Evolutionary conservation across 176 grass and related monocot genomes (phyloP).

Genomic region (Otatea glauca): DNA sequence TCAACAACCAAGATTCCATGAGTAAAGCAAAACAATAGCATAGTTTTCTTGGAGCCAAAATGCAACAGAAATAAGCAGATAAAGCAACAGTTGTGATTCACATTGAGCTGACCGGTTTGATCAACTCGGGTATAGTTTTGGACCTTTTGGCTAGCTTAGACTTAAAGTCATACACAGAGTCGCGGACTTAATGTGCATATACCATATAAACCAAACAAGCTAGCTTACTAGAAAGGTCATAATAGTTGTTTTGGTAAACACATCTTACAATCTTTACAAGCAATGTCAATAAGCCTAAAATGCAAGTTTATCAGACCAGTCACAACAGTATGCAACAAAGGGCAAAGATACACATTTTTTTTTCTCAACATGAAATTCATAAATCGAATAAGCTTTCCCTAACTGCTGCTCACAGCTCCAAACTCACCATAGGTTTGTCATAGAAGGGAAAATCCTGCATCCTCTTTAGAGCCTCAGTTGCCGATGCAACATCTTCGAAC

Average conservation of each 20-base stretch:
- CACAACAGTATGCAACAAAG: background rate
- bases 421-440: constrained; percentile 91
- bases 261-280: background rate
- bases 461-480: constrained; percentile 83
- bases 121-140: background rate
- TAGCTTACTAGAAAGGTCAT: constrained; percentile 16
- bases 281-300: background rate
- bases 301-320: background rate
- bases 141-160: background rate
- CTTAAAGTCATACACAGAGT: background rate
- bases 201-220: background rate
- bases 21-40: constrained; percentile 16
- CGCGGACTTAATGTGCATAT: background rate
- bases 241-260: background rate
- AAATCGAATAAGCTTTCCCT: constrained; percentile 9
- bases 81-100: background rate
- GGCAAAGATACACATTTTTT: background rate
- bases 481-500: constrained; percentile 89
- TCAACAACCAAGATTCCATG: constrained; percentile 42
- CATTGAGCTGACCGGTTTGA: background rate
- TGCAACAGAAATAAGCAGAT: constrained; percentile 11
- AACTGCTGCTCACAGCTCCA: background rate
- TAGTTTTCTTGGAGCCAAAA: constrained; percentile 22
- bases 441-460: constrained; percentile 97
- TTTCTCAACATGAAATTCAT: background rate